phyloP scores from a whole-genome alignment of 176 grass and related monocot genomes.

The Oryza longistaminata region DNA sequence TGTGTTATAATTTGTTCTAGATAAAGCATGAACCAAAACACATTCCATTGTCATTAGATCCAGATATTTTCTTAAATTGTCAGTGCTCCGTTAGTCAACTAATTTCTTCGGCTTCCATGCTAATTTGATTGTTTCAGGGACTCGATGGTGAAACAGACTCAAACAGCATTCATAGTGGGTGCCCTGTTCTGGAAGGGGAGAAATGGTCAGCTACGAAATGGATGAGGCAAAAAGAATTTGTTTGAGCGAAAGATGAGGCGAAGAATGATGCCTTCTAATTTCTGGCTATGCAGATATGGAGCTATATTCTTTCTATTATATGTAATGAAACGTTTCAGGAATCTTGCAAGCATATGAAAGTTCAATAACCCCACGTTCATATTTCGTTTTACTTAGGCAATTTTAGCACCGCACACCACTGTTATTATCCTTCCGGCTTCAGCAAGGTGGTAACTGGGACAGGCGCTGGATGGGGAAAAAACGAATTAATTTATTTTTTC shows the following conservation, averaged over 20 bases:
- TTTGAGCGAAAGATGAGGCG: not conserved
- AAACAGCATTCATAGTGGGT: slow-evolving; percentile 82
- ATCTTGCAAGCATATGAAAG: slow-evolving; percentile 7
- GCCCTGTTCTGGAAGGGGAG: slow-evolving; percentile 82
- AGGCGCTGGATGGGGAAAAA: not conserved
- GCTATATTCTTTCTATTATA: not conserved
- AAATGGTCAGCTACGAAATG: slow-evolving; percentile 99
- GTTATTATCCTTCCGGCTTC: not conserved
- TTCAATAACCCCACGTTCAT: not conserved
- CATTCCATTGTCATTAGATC: not conserved
- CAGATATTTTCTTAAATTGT: not conserved
- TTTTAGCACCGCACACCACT: not conserved
- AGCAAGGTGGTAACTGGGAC: not conserved
- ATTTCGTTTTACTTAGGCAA: not conserved
- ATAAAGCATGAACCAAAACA: not conserved
- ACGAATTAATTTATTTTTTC: not conserved
- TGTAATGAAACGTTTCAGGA: not conserved
- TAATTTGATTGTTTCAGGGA: slow-evolving; percentile 50
- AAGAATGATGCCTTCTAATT: slow-evolving; percentile 44
- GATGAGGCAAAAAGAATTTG: slow-evolving; percentile 78
- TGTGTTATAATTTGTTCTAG: slow-evolving; percentile 25
- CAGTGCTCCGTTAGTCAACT: not conserved
- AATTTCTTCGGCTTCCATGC: not conserved
- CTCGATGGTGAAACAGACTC: slow-evolving; percentile 67
- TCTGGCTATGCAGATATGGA: not conserved